Base-by-base conservation (phyloP, 805 yeast species). In the Zygosaccharomyces pseudorouxii region DNA sequence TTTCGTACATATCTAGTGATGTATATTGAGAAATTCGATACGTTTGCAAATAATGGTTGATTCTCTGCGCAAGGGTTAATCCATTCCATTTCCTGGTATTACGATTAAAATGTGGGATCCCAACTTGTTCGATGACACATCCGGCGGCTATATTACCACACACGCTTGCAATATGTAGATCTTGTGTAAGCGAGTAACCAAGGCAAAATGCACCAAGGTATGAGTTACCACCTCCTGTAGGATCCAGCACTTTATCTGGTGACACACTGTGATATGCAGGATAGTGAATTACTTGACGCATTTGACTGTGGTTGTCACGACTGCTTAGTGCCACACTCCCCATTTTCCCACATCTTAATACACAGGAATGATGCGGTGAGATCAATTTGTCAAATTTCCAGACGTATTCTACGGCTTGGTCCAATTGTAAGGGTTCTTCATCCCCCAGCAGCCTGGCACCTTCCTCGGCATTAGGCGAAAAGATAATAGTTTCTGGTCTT, bases 221-320 rank as follows among this genome's bases (percentile, higher is more conserved):
- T 0, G 96, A 76, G 60, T 90, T 95, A 0, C 98, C 98, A 14
- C 95, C 96, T 0, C 98, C 98, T 0, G 97, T 90, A 2, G 97
- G 95, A 64, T 90, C 98, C 1, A 86, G 71, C 0, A 89, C 89
- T 42, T 65, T 63, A 55, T 59, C 62, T 3, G 59, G 57, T 3
- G 59, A 56, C 18, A 68, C 70, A 10, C 59, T 64, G 60, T 89
- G 95, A 64, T 84, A 92, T 0, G 97, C 87, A 0, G 93, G 90
- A 19, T 80, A 74, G 80, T 86, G 78, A 11, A 45, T 22, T 5
- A 53, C 42, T 4, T 42, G 40, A 25, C 57, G 42, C 16, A 29
- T 19, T 10, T 48, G 50, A 16, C 45, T 44, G 6, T 14, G 30
- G 9, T 8, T 5, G 16, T 50, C 46, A 16, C 46, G 41, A 19